Evolutionary conservation across 2,329 filamentous ascomycete species (phyloP).

Genomic region (Clarireedia sp.): DNA sequence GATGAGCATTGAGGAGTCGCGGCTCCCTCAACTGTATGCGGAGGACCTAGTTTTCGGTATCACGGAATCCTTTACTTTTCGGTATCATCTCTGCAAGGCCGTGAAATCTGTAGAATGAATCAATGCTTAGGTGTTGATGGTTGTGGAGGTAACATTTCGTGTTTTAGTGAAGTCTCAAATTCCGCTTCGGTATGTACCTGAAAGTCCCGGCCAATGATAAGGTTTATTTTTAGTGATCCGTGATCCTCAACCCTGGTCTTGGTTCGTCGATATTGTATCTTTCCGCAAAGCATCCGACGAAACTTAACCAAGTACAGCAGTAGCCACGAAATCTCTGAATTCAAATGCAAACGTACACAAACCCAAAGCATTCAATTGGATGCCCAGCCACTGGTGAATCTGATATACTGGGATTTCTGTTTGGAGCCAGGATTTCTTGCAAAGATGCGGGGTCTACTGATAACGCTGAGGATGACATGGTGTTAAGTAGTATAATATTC

Average conservation of each 20-base stretch:
- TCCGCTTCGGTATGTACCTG: constrained; percentile 4
- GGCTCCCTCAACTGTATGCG: neutral
- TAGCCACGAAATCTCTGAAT: neutral
- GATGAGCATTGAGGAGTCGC: constrained; percentile 7
- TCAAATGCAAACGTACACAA: neutral
- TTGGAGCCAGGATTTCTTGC: too few relatives aligned
- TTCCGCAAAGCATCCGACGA: neutral
- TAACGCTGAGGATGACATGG: too few relatives aligned
- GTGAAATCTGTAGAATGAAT: neutral
- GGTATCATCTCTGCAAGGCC: neutral
- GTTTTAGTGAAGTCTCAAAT: constrained; percentile 8
- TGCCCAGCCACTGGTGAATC: too few relatives aligned
- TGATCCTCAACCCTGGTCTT: neutral
- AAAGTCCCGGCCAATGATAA: constrained; percentile 4
- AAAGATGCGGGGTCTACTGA: too few relatives aligned
- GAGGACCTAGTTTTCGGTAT: constrained; percentile 1
- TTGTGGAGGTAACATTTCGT: neutral
- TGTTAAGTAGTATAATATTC: too few relatives aligned
- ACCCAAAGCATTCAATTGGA: neutral
- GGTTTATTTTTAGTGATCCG: neutral
- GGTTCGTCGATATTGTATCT: neutral
- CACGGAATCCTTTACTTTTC: neutral
- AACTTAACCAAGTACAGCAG: neutral
- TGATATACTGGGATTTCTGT: too few relatives aligned
- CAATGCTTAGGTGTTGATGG: neutral